Evolutionary conservation across 2,329 filamentous ascomycete genomes (phyloP).

Genomic region (Phaeophleospora eucalypticola): DNA sequence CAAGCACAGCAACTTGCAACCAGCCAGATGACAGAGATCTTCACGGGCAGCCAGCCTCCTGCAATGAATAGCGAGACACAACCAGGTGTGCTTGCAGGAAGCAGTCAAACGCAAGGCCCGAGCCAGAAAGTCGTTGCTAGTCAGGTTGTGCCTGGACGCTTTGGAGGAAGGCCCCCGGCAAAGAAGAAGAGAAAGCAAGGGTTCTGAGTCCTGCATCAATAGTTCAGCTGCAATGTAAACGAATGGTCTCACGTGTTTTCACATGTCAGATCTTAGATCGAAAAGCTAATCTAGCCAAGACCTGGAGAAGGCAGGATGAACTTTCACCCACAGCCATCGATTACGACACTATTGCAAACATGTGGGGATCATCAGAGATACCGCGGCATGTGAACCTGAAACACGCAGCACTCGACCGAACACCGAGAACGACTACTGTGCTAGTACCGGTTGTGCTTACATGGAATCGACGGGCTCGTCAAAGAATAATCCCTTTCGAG

Average conservation of each 20-base stretch:
- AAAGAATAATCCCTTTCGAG: no score
- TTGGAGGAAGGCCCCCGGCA: conserved; percentile 35
- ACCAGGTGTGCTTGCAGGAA: conserved; percentile 10
- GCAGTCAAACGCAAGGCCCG: conserved; percentile 21
- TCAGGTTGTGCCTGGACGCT: conserved; percentile 31
- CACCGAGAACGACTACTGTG: no score
- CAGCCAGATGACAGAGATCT: conserved; percentile 29
- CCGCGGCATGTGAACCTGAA: not conserved
- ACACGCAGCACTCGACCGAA: no score
- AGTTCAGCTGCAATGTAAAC: no score
- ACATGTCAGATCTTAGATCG: conserved; percentile 7
- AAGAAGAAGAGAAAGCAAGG: conserved; percentile 43
- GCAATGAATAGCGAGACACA: conserved; percentile 9
- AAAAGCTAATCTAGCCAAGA: conserved; percentile 14
- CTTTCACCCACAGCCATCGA: conserved; percentile 8
- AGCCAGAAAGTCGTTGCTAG: conserved; percentile 23
- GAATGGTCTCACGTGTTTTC: conserved; percentile 1
- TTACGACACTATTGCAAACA: conserved; percentile 21
- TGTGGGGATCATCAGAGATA: conserved; percentile 3
- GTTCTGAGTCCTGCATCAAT: no score
- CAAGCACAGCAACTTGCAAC: conserved; percentile 23
- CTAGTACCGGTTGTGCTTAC: no score
- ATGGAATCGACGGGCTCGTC: no score
- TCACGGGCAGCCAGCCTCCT: conserved; percentile 29
- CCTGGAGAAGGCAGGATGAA: conserved; percentile 2